Evolutionary conservation across 139 green algal species (phyloP), one percentile per base, ranked within the genome.

Genomic region (Chlorella sorokiniana): DNA sequence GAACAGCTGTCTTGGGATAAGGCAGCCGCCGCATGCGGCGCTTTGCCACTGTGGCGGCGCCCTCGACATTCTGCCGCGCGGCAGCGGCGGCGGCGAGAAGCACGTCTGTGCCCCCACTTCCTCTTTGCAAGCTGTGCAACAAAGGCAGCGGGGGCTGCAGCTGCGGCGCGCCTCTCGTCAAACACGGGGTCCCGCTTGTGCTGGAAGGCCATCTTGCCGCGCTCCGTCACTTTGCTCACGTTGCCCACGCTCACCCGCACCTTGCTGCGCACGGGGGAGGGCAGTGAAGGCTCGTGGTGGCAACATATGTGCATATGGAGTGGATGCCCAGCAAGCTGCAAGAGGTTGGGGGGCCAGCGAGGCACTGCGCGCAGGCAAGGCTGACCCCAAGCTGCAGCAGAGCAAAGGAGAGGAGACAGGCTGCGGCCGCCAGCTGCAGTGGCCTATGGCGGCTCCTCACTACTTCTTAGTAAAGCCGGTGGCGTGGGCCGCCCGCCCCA

Each of bases 151-250:
- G n/a, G n/a, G n/a, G 63, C 35, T 7, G 3, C 37, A 14, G 31
- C 20, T 11, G 41, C 42, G 38, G 38, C 42, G 1, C n/a, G 68
- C 72, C 72, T 67, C 37, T 79, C 72, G 35, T 79, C 73, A 52
- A 79, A 79, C 52, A 69, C 73, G 0, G 73, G 73, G 54, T 69
- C 63, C 1, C 54, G 37, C 54, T 69, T 79, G 73, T 79, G 73
- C 52, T 68, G 27, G 54, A 69, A 69, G 27, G 42, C 51, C 8
- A 69, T 54, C 38, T 79, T 79, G 73, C 73, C 73, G 4, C 73
- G 54, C 73, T 79, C 73, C 8, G 73, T 79, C 23, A 69, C 54
- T 22, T 61, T 61, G 8, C 27, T 52, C 37, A 79, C 52, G 51
- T 29, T 1, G 3, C 73, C 73, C 37, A 79, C 73, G 7, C 6